phyloP scores from a whole-genome alignment of 768 basidiomycete species.

The Boletus fagicola region DNA sequence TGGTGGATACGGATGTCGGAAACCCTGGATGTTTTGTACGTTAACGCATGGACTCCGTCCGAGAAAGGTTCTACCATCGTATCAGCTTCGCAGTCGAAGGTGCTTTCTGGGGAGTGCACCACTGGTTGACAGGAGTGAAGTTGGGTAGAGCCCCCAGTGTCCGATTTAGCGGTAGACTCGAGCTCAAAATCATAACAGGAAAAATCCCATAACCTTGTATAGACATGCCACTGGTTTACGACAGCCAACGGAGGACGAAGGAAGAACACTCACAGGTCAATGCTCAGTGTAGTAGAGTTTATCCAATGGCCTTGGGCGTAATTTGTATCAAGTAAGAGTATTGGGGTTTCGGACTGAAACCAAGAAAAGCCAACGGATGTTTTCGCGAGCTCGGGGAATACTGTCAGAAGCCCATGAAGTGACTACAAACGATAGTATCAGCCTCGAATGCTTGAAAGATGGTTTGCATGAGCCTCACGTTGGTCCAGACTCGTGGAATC shows the following conservation, averaged over 20 bases:
- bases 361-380: constrained; percentile 21
- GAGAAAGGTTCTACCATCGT: constrained; percentile 16
- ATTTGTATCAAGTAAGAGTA: constrained; percentile 22
- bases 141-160: background rate
- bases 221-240: background rate
- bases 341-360: constrained; percentile 29
- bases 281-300: constrained; percentile 14
- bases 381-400: constrained; percentile 28
- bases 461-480: constrained; percentile 18
- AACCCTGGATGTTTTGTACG: constrained; percentile 11
- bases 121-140: background rate
- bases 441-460: background rate
- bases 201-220: constrained; percentile 26
- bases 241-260: background rate
- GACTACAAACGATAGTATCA: constrained; percentile 20
- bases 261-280: constrained; percentile 22
- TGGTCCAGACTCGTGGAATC: constrained; percentile 29
- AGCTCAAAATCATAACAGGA: constrained; percentile 22
- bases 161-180: constrained; percentile 3
- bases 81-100: background rate
- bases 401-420: constrained; percentile 15
- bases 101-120: background rate
- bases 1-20: background rate
- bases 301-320: constrained; percentile 17
- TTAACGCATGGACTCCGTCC: constrained; percentile 1